Evolutionary conservation across 2,329 filamentous ascomycete species (phyloP), one percentile per base, ranked within the genome.

Genomic region (Fusarium begoniae): DNA sequence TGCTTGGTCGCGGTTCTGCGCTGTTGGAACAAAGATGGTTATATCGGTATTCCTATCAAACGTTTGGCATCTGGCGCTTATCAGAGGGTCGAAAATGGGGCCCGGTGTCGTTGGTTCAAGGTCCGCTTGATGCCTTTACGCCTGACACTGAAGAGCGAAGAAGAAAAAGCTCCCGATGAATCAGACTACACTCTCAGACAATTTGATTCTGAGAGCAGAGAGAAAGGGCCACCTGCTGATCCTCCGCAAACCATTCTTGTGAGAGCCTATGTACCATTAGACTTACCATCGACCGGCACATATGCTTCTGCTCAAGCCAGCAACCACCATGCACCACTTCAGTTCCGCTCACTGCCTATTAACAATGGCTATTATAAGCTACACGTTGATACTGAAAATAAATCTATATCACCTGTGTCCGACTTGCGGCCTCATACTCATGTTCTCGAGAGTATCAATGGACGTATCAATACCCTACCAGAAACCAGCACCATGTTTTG

Each of bases 21-120:
- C 6, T 69, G 66, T 17, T 55, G 64, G 48, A 69, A 63, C 4
- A 69, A 69, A 26, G 65, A 69, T 15, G 66, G 66, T 0, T 69
- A 69, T 12, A 51, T 69, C 6, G 66, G 56, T 1, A 69, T 69
- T 24, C 66, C 66, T 2, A 69, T 69, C 4, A 69, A 69, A 5
- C 68, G 51, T 18, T 35, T 69, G 5, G 24, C 57, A 3, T 56
- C 65, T 7, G 57, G 65, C 0, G 32, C 37, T 15, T 69, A 45
- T 1, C 66, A 69, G 18, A 69, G 66, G 8, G 66, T 69, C 8
- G 66, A 69, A 18, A 69, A 69, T 14, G 57, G 65, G 1, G 28
- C 50, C 24, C 26, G 66, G 7, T 69, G 66, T 3, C 64, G 66
- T 17, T 69, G 66, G 66, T 69, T 69, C n/a, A 45, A 40, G 6